These are phyloP conservation scores for Malbranchea zuffiana DNA, from an alignment of 2,329 filamentous ascomycete genomes.

Conservation along the genomic window DNA sequence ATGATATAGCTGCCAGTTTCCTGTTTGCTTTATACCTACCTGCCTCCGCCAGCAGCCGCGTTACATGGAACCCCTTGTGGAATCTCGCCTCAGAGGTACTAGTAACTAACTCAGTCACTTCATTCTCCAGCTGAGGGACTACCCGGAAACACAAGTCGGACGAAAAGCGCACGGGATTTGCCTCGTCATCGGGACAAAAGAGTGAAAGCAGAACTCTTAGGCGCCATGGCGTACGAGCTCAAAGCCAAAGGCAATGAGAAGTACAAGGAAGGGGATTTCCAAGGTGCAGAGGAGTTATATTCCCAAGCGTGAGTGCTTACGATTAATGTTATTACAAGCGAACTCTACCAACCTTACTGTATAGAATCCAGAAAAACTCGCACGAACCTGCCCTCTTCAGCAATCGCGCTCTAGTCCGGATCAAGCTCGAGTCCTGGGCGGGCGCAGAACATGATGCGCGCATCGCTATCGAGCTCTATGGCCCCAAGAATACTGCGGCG, in stretches of 20 bases:
- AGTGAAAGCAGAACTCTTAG: too few species aligned
- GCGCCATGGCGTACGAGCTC: conserved; percentile 28
- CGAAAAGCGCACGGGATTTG: neutral
- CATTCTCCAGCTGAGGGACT: neutral
- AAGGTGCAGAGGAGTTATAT: conserved; percentile 37
- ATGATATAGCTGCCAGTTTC: too few species aligned
- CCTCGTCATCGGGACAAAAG: too few species aligned
- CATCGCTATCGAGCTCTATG: conserved; percentile 57
- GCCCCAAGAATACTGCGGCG: conserved; percentile 39
- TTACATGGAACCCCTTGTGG: too few species aligned
- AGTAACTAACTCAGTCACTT: too few species aligned
- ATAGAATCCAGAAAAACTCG: conserved; percentile 65
- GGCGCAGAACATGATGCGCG: conserved; percentile 67
- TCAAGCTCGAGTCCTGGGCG: conserved; percentile 63
- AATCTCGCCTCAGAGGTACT: too few species aligned
- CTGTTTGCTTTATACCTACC: too few species aligned
- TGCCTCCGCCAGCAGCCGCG: too few species aligned
- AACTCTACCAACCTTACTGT: conserved; percentile 2
- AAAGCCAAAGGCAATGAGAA: conserved; percentile 38
- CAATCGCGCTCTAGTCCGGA: conserved; percentile 74
- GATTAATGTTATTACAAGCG: neutral
- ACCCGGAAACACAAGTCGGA: too few species aligned
- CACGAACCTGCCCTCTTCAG: conserved; percentile 72
- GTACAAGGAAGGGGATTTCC: conserved; percentile 36
- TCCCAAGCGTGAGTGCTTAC: conserved; percentile 34